Evolutionary conservation across 176 grass and related monocot genomes (phyloP), one percentile per base, ranked within the genome.

Genomic region (Avena sativa): DNA sequence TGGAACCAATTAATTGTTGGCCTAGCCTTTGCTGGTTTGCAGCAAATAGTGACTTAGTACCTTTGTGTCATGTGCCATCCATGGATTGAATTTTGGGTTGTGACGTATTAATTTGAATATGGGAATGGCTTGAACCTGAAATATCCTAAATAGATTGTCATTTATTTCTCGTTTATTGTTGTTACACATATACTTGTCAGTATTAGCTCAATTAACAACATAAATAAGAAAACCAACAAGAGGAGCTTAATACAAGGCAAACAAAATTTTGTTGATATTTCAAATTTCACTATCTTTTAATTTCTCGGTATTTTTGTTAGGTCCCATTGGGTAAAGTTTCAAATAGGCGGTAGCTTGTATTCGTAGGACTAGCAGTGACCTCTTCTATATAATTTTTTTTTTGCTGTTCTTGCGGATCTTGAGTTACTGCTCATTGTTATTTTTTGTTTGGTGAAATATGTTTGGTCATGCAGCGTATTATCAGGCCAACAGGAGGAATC

Each of bases 401-500:
- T 25, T 7, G 0, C 30, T 8, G 0, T 76, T 86, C 71, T 60
- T 77, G 51, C 0, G 56, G 61, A 52, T 52, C 28, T 48, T 72
- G 81, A 51, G 15, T 23, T 72, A 46, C 71, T 84, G 12, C 34
- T 80, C 28, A 78, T 49, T 58, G 25, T 66, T 49, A 19, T 34
- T 32, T 15, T 79, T 19, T 40, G 15, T 56, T 28, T 55, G 50
- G 7, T 67, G 49, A 75, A 85, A 40, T 43, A 3, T 66, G 8
- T 75, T 21, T 87, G 74, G 12, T 66, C 48, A 48, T 87, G 13
- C 81, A 99, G 94, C 85, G 78, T 32, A 87, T 88, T 79, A 94
- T 75, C 21, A 99, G 97, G 78, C 94, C 97, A 43, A 91, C 92
- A 90, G 94, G 94, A 82, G 90, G 97, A 81, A 84, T 99, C 71